These are phyloP conservation scores for Penicillium sp. DNA, from an alignment of 2,329 filamentous ascomycete species.

Conservation along the genomic window DNA sequence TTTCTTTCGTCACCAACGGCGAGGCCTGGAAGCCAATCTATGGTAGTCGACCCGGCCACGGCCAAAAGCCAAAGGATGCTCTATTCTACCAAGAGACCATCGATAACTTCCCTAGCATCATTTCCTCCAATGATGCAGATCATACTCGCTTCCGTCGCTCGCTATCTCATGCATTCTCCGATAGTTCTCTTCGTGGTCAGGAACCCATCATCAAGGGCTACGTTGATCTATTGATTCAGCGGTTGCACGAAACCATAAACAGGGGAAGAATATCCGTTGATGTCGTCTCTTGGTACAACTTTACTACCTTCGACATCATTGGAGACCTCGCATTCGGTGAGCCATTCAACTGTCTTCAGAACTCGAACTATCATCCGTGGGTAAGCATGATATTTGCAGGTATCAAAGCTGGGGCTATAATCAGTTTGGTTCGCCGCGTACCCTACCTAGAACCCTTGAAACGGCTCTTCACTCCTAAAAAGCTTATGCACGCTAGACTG, in stretches of 20 bases:
- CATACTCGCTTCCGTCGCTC: constrained; percentile 28
- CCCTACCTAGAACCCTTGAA: background rate
- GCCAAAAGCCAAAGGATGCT: constrained; percentile 21
- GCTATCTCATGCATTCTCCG: constrained; percentile 45
- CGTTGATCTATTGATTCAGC: constrained; percentile 32
- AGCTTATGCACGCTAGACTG: background rate
- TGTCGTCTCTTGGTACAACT: constrained; percentile 34
- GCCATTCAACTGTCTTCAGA: constrained; percentile 29
- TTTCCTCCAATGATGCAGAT: constrained; percentile 13
- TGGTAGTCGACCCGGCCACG: constrained; percentile 18
- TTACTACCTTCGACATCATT: constrained; percentile 34
- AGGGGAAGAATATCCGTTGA: constrained; percentile 15
- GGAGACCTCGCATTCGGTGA: constrained; percentile 34
- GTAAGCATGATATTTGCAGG: constrained; percentile 16
- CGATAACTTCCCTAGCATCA: constrained; percentile 10
- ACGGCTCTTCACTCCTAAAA: constrained; percentile 3
- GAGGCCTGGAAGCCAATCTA: constrained; percentile 32
- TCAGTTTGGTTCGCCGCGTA: constrained; percentile 7
- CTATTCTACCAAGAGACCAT: constrained; percentile 15
- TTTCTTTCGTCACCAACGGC: constrained; percentile 22
- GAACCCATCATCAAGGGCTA: constrained; percentile 35
- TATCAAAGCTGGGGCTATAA: constrained; percentile 3
- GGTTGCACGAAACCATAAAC: constrained; percentile 17
- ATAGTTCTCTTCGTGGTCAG: constrained; percentile 42
- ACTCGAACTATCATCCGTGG: constrained; percentile 27